Conservation (phyloP, 768 basidiomycete genomes). For the Hygrocybe punicea region DNA sequence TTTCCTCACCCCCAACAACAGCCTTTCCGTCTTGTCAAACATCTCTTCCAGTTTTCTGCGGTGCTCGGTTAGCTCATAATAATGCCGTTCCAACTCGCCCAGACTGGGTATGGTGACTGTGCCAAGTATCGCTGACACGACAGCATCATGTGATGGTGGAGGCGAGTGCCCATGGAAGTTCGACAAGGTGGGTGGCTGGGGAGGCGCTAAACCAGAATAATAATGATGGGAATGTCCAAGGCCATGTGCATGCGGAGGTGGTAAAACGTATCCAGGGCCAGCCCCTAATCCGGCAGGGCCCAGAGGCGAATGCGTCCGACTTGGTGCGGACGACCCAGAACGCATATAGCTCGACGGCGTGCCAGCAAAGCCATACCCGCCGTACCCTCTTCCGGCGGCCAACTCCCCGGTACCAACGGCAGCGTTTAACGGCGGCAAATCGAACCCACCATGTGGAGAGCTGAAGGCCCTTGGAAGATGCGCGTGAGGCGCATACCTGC, state of each 20-base stretch:
- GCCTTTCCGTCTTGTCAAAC: constrained; percentile 67
- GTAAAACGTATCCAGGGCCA: constrained; percentile 41
- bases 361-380: constrained; percentile 24
- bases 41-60: constrained; percentile 67
- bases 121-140: not conserved
- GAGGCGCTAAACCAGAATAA: constrained; percentile 13
- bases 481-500: constrained; percentile 2
- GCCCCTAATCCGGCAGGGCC: constrained; percentile 42
- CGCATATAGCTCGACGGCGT: constrained; percentile 58
- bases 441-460: constrained; percentile 46
- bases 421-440: constrained; percentile 54
- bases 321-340: constrained; percentile 63
- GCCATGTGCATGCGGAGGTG: constrained; percentile 32
- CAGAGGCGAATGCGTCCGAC: constrained; percentile 69
- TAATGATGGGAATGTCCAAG: constrained; percentile 6
- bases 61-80: constrained; percentile 58
- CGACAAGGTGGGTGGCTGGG: not conserved
- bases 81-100: constrained; percentile 69
- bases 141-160: constrained; percentile 2
- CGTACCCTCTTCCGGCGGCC: constrained; percentile 9
- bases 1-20: constrained; percentile 69
- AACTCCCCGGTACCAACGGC: constrained; percentile 35
- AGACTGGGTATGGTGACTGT: constrained; percentile 40
- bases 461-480: constrained; percentile 11
- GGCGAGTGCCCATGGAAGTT: not conserved